These are phyloP conservation scores for Globisporangium iwayamae DNA, from an alignment of 352 stramenopile genomes.

Conservation along the genomic window DNA sequence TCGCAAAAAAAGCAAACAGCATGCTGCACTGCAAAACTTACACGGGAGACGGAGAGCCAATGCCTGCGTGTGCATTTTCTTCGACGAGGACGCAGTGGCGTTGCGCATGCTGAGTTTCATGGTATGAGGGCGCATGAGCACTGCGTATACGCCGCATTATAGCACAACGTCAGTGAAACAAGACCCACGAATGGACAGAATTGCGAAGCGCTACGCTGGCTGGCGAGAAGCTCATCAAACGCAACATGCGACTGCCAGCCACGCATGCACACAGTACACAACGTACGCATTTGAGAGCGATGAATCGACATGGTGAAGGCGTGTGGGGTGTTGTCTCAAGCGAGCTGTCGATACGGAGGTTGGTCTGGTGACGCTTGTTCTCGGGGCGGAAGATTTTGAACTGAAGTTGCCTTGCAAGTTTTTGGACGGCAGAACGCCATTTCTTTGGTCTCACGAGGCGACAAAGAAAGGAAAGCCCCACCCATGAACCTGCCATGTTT, in stretches of 20 bases:
- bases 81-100: constrained; percentile 25
- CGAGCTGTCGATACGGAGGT: not conserved
- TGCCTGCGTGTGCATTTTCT: constrained; percentile 28
- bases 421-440: not conserved
- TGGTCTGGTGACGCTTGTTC: not conserved
- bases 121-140: constrained; percentile 40
- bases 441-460: no score
- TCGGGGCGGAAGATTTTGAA: constrained; percentile 1
- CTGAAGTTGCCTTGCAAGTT: constrained; percentile 7
- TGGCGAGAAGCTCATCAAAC: not conserved
- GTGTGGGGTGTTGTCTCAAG: not conserved
- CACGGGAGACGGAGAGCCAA: constrained; percentile 26
- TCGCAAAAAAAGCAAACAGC: not conserved
- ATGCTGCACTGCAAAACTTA: constrained; percentile 7
- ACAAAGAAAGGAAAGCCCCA: no score
- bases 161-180: constrained; percentile 1
- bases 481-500: no score
- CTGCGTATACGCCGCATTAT: constrained; percentile 12
- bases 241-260: no score
- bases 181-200: not conserved
- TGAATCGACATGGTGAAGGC: constrained; percentile 15
- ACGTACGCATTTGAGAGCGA: constrained; percentile 18
- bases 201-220: not conserved
- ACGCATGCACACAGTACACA: not conserved
- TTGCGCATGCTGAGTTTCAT: constrained; percentile 30